Evolutionary conservation across 148 eudicot genomes (phyloP).

Genomic region (Tetragonia tetragonoides): DNA sequence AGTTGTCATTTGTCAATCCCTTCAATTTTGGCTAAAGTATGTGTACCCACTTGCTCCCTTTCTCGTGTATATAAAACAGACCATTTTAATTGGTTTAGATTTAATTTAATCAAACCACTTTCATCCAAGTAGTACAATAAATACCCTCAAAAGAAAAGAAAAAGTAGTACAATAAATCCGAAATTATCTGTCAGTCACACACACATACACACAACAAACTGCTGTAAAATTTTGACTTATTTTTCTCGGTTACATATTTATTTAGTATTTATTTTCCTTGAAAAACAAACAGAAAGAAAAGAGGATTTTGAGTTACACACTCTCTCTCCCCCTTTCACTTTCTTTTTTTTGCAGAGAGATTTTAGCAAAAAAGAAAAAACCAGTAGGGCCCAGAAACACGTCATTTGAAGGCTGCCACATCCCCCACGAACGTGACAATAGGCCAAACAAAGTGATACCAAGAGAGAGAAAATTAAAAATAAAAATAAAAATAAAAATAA

Average conservation of each 20-base stretch:
- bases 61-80: no score
- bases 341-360: slow-evolving; percentile 8
- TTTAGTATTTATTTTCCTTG: neutral
- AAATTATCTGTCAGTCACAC: no score
- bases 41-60: neutral
- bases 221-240: slow-evolving; percentile 22
- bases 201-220: neutral
- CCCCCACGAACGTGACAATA: slow-evolving; percentile 34
- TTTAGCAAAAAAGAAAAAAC: neutral
- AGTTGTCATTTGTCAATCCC: neutral
- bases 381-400: slow-evolving; percentile 22
- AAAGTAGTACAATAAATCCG: neutral
- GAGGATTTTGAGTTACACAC: slow-evolving; percentile 16
- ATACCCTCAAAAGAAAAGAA: no score
- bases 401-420: slow-evolving; percentile 33
- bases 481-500: neutral
- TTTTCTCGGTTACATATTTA: neutral
- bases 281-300: neutral
- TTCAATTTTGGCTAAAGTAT: neutral
- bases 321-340: neutral
- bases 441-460: slow-evolving; percentile 8
- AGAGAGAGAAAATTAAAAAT: neutral
- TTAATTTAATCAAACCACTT: neutral
- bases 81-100: no score
- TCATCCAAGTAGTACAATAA: neutral